A percentile compares a stretch with the other conserved stretches of the same genome.
phyloP scores from a whole-genome alignment of 495 filamentous ascomycete genomes.

The Lindgomyces ingoldianus region DNA sequence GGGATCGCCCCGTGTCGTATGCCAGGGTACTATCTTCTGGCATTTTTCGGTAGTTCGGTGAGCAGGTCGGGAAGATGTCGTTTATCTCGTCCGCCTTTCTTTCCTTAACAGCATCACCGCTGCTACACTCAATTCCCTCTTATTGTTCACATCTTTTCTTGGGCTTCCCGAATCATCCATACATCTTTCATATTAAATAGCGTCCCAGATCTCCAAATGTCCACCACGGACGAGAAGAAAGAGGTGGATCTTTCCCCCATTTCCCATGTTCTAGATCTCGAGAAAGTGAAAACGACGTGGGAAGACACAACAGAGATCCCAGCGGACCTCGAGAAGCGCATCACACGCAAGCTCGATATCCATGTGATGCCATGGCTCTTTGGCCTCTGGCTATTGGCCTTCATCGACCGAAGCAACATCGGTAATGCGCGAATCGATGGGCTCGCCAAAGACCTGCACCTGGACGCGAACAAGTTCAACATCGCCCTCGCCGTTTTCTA shows the following conservation, averaged over 20 bases:
- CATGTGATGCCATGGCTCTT: slow-evolving; percentile 55
- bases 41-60: not conserved
- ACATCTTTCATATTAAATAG: not conserved
- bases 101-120: no score
- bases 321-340: slow-evolving; percentile 37
- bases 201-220: not conserved
- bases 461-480: slow-evolving; percentile 50
- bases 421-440: slow-evolving; percentile 54
- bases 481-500: slow-evolving; percentile 54
- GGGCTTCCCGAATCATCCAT: no score
- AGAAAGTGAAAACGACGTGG: slow-evolving; percentile 25
- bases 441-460: slow-evolving; percentile 47
- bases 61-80: not conserved
- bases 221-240: not conserved
- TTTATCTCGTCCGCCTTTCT: no score
- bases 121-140: no score
- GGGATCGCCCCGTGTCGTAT: not conserved
- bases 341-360: slow-evolving; percentile 45
- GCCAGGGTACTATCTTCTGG: not conserved
- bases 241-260: not conserved
- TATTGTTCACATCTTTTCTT: no score
- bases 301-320: slow-evolving; percentile 1
- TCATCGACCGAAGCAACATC: slow-evolving; percentile 57
- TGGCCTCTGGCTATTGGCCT: slow-evolving; percentile 54
- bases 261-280: slow-evolving; percentile 1